Evolutionary conservation across 1,139 yeast species (phyloP), one percentile per base, ranked within the genome.

Genomic region (Tardiomyces depauwii): DNA sequence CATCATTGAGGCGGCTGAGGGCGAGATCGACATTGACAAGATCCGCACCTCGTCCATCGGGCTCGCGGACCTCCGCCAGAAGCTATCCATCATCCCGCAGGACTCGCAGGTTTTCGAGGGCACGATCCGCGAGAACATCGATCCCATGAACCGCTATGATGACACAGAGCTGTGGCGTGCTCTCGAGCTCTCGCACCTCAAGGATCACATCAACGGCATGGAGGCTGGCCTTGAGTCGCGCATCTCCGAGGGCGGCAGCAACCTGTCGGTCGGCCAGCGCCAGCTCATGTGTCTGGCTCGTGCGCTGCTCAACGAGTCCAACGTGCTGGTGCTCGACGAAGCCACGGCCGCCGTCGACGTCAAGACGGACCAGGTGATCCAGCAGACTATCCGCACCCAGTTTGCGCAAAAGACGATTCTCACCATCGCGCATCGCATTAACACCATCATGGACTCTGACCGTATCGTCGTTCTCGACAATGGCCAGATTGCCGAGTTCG

Each of bases 321-420:
- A 80, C 54, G 77, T 89, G 43, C 71, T 88, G 51, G 86, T 88
- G 9, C 70, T 89, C 55, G 98, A 91, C 64, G 98, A 91, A 67
- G 97, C 97, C 13, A 89, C 97, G 2, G 96, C 97, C 1, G 95
- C 96, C 1, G 96, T 91, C 44, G 98, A 91, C 65, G 96, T 88
- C 30, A 94, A 88, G 60, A 91, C 98, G 1, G 98, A 91, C 64
- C 71, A 81, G 55, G 75, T 88, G 42, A 73, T 89, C 45, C 97
- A 89, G 67, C 80, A 82, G 57, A 89, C 96, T 0, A 89, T 89
- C 48, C 76, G 96, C 63, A 67, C 73, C 2, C 95, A 87, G 49
- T 89, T 89, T 63, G 78, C 80, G 56, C 87, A 88, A 53, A 77
- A 95, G 62, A 89, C 97, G 0, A 88, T 91, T 59, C 71, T 91